These are phyloP conservation scores for Sorghum bicolor DNA, from an alignment of 176 grass and related monocot genomes.

Conservation along the genomic window DNA sequence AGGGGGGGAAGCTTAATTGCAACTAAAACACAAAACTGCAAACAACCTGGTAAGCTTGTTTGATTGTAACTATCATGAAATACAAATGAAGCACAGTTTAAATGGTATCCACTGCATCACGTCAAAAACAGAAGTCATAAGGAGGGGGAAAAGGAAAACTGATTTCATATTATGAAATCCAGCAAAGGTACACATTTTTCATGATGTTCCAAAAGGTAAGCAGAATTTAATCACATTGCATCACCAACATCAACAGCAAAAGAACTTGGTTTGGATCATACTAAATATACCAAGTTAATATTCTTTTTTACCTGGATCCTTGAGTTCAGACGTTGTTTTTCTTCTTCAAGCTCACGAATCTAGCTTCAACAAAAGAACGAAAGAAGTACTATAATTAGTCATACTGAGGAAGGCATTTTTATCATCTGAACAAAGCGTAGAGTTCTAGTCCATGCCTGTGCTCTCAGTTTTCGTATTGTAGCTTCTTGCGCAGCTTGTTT, in stretches of 20 bases:
- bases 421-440: slow-evolving; percentile 1
- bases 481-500: slow-evolving; percentile 99
- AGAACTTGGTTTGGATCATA: not conserved
- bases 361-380: slow-evolving; percentile 51
- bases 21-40: slow-evolving; percentile 22
- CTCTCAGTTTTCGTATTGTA: slow-evolving; percentile 95
- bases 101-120: not conserved
- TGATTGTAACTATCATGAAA: not conserved
- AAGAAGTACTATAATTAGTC: slow-evolving; percentile 12
- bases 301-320: slow-evolving; percentile 83
- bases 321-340: slow-evolving; percentile 93
- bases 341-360: slow-evolving; percentile 97
- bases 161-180: slow-evolving; percentile 13
- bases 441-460: slow-evolving; percentile 65
- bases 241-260: not conserved
- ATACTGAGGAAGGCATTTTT: slow-evolving; percentile 13
- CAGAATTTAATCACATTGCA: not conserved
- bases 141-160: not conserved
- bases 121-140: slow-evolving; percentile 6
- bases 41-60: not conserved
- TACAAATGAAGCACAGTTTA: not conserved
- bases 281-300: not conserved
- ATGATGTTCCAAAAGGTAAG: not conserved
- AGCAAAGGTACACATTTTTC: slow-evolving; percentile 11
- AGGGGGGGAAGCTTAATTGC: not conserved